Base-by-base conservation (phyloP, 1,284 basidiomycete genomes). In the Cryptococcus jaspeensis region DNA sequence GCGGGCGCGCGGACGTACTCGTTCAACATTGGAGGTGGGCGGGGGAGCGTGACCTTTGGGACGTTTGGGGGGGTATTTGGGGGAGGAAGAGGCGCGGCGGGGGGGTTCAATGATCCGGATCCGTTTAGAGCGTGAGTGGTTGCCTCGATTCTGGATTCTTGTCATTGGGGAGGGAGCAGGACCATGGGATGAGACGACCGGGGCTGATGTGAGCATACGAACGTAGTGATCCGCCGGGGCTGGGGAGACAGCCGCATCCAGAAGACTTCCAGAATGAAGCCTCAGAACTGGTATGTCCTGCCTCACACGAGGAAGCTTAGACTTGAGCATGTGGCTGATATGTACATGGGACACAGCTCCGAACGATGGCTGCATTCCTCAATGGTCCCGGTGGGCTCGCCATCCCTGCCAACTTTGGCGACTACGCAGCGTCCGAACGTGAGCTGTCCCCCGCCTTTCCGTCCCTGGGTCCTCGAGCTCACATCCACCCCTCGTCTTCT, bases 381-480 rank as follows among this genome's bases (percentile, higher is more conserved):
- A 56, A 56, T 7, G 66, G 70, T 35, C 68, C 72, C 43, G 64
- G 62, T 1, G 49, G 46, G n/a, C 38, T 55, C 56, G 8, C 48
- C 39, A 35, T 35, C 53, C n/a, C 52, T 55, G 28, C 42, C 5
- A 70, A 67, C 56, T 40, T 73, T 36, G 75, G 76, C 3, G 76
- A 78, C 55, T 78, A 76, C 48, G 76, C 73, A 9, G 69, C 70
- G 53, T 69, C 69, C 8, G 66, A 78, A 32, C 63, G 73, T 74
- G 51, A 59, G 66, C 56, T n/a, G 18, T 11, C 18, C 36, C 2
- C 2, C 12, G 11, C 15, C 25, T 9, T 22, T 25, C 16, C n/a
- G 38, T 18, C 16, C 18, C 38, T 32, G 8, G 18, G 15, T 8
- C 28, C 12, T 9, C 20, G 15, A 25, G 15, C 47, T 42, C 11